A percentile compares a stretch with the other conserved stretches of the same genome.
phyloP scores from a whole-genome alignment of 2,329 filamentous ascomycete species.

The Orbilia quercus region DNA sequence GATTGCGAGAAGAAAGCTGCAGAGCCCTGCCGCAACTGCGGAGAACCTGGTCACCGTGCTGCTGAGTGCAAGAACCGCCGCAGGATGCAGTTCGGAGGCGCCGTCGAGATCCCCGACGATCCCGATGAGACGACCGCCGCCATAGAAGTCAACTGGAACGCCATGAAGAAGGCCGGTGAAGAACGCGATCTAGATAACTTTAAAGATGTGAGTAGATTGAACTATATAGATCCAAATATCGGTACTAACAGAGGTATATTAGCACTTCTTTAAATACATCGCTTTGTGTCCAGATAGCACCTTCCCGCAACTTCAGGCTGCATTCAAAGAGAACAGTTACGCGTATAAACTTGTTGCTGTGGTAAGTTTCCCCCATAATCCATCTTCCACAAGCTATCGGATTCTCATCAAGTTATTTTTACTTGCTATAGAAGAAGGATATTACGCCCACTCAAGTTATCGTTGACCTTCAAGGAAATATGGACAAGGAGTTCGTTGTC shows the following conservation, averaged over 20 bases:
- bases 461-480: conserved; percentile 77
- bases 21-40: conserved; percentile 71
- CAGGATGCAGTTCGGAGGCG: conserved; percentile 48
- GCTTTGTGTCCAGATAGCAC: conserved; percentile 71
- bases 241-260: neutral
- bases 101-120: conserved; percentile 48
- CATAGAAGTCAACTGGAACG: conserved; percentile 70
- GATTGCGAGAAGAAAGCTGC: conserved; percentile 41
- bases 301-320: conserved; percentile 72
- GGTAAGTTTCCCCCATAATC: conserved; percentile 59
- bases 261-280: conserved; percentile 68
- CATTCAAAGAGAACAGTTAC: conserved; percentile 69
- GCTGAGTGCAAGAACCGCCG: conserved; percentile 70
- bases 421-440: conserved; percentile 65
- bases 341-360: conserved; percentile 72
- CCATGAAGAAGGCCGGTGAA: conserved; percentile 68
- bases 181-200: conserved; percentile 73
- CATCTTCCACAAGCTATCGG: neutral
- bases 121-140: conserved; percentile 1
- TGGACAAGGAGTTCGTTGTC: conserved; percentile 73
- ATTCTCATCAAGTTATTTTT: conserved; percentile 1
- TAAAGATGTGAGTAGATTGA: conserved; percentile 69
- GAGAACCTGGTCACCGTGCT: conserved; percentile 70
- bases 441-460: conserved; percentile 72
- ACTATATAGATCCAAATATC: too few relatives aligned